Base-by-base conservation (phyloP, 495 filamentous ascomycete species). In the Daldinia grandis region DNA sequence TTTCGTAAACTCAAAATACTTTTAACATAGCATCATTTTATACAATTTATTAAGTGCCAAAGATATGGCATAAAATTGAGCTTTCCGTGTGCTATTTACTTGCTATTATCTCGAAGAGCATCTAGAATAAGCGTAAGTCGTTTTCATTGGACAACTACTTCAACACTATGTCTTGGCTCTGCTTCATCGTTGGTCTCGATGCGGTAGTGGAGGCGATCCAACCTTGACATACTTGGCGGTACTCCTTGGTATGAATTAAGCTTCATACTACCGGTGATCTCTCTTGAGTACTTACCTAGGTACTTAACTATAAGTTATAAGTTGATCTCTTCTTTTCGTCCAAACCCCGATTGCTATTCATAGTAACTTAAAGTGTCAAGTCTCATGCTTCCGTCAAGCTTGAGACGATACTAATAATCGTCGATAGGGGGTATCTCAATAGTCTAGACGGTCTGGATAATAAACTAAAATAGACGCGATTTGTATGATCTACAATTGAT, bases 401-500 rank as follows among this genome's bases (percentile, higher is more conserved):
- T 33, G 55, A 51, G 51, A 68, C 30, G 31, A 24, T 4, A 40
- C 47, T 15, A 31, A 24, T 33, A 27, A 33, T 28, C 6, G 7
- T 8, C 19, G 1, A 17, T 47, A 42, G 25, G 25, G 55, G 25
- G 0, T 37, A n/a, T 47, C 7, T 58, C 19, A 9, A 14, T 14
- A 24, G 3, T 14, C 10, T 24, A 3, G 14, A 7, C 33, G 33
- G 57, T 42, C 17, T 8, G 5, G 1, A 12, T 3, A 27, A 14
- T 21, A 24, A 5, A 42, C 12, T 50, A 53, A 61, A 71, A 62
- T 56, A 64, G 59, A 19, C 25, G 19, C 30, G 21, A 15, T 12
- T 61, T 64, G 64, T 72, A 68, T 72, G 60, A 64, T 68, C 60
- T 68, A 68, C 69, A 31, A 5, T n/a, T 54, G 27, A 44, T n/a